Conservation (phyloP, 176 grass and related monocot genomes). For the Elymus sibiricus region DNA sequence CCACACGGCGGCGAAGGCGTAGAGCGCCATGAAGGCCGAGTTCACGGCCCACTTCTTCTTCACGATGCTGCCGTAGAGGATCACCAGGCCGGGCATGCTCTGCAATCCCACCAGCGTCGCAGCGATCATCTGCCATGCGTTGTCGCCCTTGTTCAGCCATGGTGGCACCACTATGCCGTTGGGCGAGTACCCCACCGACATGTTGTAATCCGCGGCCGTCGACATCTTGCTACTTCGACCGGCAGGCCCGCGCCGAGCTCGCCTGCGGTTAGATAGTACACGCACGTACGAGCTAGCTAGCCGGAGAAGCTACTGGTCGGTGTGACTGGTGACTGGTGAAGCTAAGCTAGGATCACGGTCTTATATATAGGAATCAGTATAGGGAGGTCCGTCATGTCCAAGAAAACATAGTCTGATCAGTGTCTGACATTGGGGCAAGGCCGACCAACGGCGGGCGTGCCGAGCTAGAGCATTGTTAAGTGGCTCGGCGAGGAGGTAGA, state of each 20-base stretch:
- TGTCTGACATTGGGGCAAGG: background rate
- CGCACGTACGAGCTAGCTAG: background rate
- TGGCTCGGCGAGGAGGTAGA: conserved; percentile 22
- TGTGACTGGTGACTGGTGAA: background rate
- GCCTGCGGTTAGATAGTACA: background rate
- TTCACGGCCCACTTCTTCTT: conserved; percentile 99
- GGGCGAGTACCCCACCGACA: conserved; percentile 35
- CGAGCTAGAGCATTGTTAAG: conserved; percentile 18
- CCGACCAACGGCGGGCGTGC: conserved; percentile 16
- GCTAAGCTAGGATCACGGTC: background rate
- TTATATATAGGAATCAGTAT: background rate
- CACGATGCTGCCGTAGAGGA: conserved; percentile 95
- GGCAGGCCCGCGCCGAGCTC: background rate
- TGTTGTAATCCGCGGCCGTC: background rate
- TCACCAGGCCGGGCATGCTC: conserved; percentile 72
- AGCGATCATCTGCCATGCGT: conserved; percentile 91
- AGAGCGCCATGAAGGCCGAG: conserved; percentile 97
- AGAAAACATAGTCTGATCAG: background rate
- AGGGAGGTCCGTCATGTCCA: background rate
- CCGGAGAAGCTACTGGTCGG: background rate
- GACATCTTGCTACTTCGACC: conserved; percentile 17
- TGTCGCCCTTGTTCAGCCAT: conserved; percentile 97
- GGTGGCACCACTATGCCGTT: background rate
- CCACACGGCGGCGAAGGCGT: conserved; percentile 90
- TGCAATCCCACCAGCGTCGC: conserved; percentile 90